These are phyloP conservation scores for Areca catechu DNA, from an alignment of 176 grass and related monocot genomes.

Conservation along the genomic window DNA sequence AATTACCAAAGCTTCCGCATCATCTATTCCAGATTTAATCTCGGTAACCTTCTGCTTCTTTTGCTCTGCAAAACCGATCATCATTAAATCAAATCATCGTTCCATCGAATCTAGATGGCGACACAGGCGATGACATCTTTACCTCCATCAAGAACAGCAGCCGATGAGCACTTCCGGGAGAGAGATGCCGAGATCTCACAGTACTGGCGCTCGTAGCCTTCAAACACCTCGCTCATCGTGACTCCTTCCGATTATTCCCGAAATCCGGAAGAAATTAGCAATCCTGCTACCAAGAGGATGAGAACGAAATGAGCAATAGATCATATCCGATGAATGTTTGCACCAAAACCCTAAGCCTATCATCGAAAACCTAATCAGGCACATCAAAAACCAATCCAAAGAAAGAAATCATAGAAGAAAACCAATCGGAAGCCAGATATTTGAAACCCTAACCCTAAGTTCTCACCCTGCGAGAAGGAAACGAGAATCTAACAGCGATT, in stretches of 20 bases:
- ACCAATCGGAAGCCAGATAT: too few species aligned
- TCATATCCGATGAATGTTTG: not conserved
- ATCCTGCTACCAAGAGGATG: not conserved
- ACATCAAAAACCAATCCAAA: too few species aligned
- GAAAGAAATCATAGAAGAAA: too few species aligned
- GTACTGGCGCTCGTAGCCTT: slow-evolving; percentile 11
- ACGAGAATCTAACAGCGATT: too few species aligned
- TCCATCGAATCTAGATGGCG: too few species aligned
- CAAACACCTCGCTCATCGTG: slow-evolving; percentile 12
- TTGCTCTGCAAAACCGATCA: slow-evolving; percentile 43
- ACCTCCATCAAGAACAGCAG: slow-evolving; percentile 9
- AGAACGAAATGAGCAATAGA: not conserved
- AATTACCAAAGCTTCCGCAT: slow-evolving; percentile 77
- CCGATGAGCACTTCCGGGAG: slow-evolving; percentile 10
- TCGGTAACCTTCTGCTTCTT: slow-evolving; percentile 76
- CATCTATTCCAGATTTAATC: slow-evolving; percentile 67
- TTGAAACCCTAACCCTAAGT: too few species aligned
- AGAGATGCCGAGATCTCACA: slow-evolving; percentile 14
- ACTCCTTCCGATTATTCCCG: slow-evolving; percentile 1
- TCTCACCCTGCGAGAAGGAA: too few species aligned
- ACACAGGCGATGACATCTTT: too few species aligned
- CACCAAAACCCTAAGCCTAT: not conserved
- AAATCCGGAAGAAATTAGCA: not conserved
- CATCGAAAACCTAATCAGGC: not conserved
- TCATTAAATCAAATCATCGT: too few species aligned